These are phyloP conservation scores for Colletotrichum theobromicola DNA, from an alignment of 2,329 filamentous ascomycete genomes.

Conservation along the genomic window DNA sequence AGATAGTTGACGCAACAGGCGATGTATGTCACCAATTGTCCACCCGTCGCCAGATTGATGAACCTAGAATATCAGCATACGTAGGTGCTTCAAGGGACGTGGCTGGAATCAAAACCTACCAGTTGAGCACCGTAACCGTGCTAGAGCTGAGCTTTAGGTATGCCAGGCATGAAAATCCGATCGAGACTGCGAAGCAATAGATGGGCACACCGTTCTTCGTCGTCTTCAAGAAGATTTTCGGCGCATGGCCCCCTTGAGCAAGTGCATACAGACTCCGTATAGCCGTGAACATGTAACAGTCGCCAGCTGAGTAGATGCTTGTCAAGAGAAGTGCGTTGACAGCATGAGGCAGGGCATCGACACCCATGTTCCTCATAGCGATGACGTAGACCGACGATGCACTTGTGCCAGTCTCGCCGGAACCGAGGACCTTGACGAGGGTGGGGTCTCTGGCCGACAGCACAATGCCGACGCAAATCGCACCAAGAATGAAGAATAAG, in stretches of 20 bases:
- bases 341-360: constrained; percentile 59
- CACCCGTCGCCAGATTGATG: not conserved
- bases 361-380: constrained; percentile 60
- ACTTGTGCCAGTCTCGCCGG: not conserved
- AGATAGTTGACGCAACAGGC: not conserved
- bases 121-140: not conserved
- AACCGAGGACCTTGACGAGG: constrained; percentile 37
- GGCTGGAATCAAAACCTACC: not conserved
- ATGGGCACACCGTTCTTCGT: constrained; percentile 65
- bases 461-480: constrained; percentile 66
- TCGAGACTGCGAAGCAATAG: constrained; percentile 59
- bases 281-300: constrained; percentile 61
- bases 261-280: constrained; percentile 62
- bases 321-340: constrained; percentile 64
- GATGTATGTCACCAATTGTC: not conserved
- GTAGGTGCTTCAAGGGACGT: not conserved
- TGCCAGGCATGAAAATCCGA: constrained; percentile 57
- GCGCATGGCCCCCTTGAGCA: constrained; percentile 58
- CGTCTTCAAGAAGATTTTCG: constrained; percentile 54
- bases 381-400: constrained; percentile 66
- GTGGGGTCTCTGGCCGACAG: constrained; percentile 44
- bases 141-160: constrained; percentile 48
- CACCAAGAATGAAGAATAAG: constrained; percentile 70
- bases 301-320: constrained; percentile 58
- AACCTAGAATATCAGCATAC: not conserved